Evolutionary conservation across 1,284 basidiomycete genomes (phyloP).

Genomic region (Cryptococcus sp.): DNA sequence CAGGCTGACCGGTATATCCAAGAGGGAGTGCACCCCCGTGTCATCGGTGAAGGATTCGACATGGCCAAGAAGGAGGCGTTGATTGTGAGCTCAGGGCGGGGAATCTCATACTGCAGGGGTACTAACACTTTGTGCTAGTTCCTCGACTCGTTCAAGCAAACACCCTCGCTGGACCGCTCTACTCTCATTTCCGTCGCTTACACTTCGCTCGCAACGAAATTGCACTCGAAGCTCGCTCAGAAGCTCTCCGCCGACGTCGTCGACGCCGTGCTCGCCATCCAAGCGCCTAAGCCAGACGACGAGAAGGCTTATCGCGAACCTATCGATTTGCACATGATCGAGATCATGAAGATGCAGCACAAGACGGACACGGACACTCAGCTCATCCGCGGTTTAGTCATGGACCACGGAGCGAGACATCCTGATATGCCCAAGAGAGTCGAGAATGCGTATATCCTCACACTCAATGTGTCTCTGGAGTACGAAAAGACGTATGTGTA

Average conservation of each 20-base stretch:
- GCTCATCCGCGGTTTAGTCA: slow-evolving; percentile 88
- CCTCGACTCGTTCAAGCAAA: slow-evolving; percentile 83
- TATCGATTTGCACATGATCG: slow-evolving; percentile 99
- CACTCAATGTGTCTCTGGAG: slow-evolving; percentile 95
- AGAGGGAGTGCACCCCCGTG: slow-evolving; percentile 97
- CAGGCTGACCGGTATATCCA: slow-evolving; percentile 97
- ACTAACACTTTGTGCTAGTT: slow-evolving; percentile 61
- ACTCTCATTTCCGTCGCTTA: slow-evolving; percentile 90
- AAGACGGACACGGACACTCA: slow-evolving; percentile 98
- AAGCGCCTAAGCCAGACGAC: slow-evolving; percentile 63
- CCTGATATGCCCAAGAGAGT: slow-evolving; percentile 99
- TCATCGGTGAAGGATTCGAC: slow-evolving; percentile 94
- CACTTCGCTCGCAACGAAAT: slow-evolving; percentile 93
- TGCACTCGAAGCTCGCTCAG: slow-evolving; percentile 79
- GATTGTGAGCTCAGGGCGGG: slow-evolving; percentile 67
- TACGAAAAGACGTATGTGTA: slow-evolving; percentile 95
- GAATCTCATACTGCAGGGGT: background rate
- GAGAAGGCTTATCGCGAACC: slow-evolving; percentile 72
- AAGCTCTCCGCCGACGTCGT: slow-evolving; percentile 88
- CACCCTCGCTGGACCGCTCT: slow-evolving; percentile 73
- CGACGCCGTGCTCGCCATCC: slow-evolving; percentile 91
- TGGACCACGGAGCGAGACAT: slow-evolving; percentile 89
- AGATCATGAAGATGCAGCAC: slow-evolving; percentile 99
- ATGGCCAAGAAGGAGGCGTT: slow-evolving; percentile 94
- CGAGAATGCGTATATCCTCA: slow-evolving; percentile 94